phyloP scores from a whole-genome alignment of 2,329 filamentous ascomycete genomes.

The Rhinocladiella mackenziei region DNA sequence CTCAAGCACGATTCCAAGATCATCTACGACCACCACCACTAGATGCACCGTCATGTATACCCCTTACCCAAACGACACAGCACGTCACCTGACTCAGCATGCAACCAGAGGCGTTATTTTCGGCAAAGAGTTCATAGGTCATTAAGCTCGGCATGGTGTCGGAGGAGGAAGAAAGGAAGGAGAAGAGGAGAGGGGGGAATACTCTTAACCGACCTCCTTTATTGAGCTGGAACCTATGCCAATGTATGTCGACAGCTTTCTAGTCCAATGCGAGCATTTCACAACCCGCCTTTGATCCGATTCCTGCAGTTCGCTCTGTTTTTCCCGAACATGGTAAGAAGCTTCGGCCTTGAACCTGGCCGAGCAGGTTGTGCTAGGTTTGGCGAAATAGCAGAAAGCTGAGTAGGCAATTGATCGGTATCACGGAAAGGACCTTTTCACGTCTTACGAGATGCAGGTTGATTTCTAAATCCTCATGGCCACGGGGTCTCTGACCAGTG shows the following conservation, averaged over 20 bases:
- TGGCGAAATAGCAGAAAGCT: background rate
- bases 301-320: conserved; percentile 15
- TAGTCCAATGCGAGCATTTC: conserved; percentile 22
- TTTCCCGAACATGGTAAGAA: conserved; percentile 11
- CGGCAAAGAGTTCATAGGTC: conserved; percentile 10
- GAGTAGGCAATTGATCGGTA: conserved; percentile 9
- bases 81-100: conserved; percentile 24
- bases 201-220: conserved; percentile 12
- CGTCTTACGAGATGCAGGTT: no score
- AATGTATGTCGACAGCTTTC: conserved; percentile 22
- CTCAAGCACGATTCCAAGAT: conserved; percentile 26
- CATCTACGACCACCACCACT: conserved; percentile 34
- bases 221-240: conserved; percentile 14
- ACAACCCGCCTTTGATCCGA: conserved; percentile 2
- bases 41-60: conserved; percentile 32
- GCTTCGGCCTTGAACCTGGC: conserved; percentile 2
- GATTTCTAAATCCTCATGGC: no score
- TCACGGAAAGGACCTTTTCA: background rate
- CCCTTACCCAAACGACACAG: conserved; percentile 20
- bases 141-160: conserved; percentile 9
- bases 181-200: conserved; percentile 6
- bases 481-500: no score
- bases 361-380: conserved; percentile 6
- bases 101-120: conserved; percentile 23
- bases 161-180: conserved; percentile 6